Conservation (phyloP, 306 rosid genomes). For the Ormosia semicastrata region DNA sequence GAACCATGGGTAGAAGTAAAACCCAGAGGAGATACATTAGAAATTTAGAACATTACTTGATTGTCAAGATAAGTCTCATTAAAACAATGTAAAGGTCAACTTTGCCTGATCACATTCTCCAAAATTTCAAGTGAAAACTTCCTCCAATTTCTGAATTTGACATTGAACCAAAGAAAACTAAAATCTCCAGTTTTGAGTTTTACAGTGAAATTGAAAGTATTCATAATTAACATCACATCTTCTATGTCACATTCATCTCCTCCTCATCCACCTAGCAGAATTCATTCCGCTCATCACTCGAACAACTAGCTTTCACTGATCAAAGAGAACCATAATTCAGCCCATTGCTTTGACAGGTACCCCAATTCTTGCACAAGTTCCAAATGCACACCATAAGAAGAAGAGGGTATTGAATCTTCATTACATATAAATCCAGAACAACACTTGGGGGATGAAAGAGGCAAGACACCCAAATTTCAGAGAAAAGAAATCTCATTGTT, state of each 20-base stretch:
- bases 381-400: conserved; percentile 1
- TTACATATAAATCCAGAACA: background rate
- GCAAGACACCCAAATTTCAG: background rate
- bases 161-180: conserved; percentile 10
- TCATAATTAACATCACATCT: background rate
- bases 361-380: background rate
- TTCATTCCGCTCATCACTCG: background rate
- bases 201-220: background rate
- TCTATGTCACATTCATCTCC: background rate
- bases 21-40: background rate
- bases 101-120: background rate
- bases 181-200: background rate
- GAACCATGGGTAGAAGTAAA: background rate
- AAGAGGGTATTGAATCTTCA: background rate
- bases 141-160: background rate
- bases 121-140: background rate
- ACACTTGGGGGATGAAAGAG: background rate
- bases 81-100: background rate
- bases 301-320: background rate
- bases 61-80: background rate
- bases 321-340: background rate
- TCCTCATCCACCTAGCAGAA: conserved; percentile 1
- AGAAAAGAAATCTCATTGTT: background rate
- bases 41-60: background rate
- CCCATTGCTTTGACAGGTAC: background rate